Percentiles rank a stretch among this genome's conserved stretches.
Evolutionary conservation across 2,329 filamentous ascomycete genomes (phyloP).

Genomic region (Colletotrichum camelliae): DNA sequence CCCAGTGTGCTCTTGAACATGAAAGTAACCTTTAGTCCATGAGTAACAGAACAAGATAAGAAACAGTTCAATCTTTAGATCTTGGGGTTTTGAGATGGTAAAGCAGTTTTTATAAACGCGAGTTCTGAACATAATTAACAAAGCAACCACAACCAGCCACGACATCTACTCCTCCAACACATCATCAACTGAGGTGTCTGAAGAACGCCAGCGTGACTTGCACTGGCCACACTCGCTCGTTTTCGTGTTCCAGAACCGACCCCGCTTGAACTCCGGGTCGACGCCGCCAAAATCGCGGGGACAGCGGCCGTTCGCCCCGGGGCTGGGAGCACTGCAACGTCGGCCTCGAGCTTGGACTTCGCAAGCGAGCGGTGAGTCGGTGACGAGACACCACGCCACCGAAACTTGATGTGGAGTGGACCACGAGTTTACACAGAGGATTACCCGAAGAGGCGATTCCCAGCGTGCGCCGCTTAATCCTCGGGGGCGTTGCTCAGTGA

Average conservation of each 20-base stretch:
- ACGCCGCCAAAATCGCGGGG: constrained; percentile 11
- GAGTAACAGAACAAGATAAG: background rate
- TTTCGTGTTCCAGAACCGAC: constrained; percentile 11
- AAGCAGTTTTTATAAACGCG: background rate
- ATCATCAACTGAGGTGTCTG: background rate
- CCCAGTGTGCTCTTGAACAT: background rate
- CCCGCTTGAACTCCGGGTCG: constrained; percentile 20
- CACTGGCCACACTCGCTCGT: constrained; percentile 6
- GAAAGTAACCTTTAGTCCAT: background rate
- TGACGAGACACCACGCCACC: background rate
- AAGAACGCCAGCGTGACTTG: background rate
- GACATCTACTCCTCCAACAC: background rate
- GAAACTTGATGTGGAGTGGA: background rate
- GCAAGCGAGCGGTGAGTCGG: background rate
- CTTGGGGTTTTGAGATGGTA: background rate
- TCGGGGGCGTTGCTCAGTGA: background rate
- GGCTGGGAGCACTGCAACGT: background rate
- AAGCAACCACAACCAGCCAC: background rate
- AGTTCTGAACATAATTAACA: background rate
- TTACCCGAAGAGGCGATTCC: background rate
- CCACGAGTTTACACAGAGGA: background rate
- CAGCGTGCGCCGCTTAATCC: background rate
- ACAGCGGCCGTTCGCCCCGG: background rate
- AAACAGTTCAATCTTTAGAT: background rate
- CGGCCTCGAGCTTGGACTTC: background rate